Percentiles rank a stretch among this genome's conserved stretches.
Evolutionary conservation across 306 rosid genomes (phyloP).

Genomic region (Crotalaria pallida): DNA sequence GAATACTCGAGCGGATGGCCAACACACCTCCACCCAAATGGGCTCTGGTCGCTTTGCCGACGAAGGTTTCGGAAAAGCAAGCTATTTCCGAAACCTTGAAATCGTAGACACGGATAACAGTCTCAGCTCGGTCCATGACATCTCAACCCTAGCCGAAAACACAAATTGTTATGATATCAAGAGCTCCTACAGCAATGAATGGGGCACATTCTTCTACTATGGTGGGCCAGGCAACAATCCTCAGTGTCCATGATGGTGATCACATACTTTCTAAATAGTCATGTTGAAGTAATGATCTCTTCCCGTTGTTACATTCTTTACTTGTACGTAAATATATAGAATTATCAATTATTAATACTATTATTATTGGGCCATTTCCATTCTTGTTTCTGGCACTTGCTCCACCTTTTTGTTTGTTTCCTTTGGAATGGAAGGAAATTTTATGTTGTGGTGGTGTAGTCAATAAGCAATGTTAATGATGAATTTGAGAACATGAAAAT

Average conservation of each 20-base stretch:
- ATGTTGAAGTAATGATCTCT: not conserved
- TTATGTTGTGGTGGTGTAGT: not conserved
- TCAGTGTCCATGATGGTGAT: constrained; percentile 34
- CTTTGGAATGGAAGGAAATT: constrained; percentile 10
- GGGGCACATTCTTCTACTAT: constrained; percentile 91
- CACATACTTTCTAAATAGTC: not conserved
- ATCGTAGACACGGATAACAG: constrained; percentile 81
- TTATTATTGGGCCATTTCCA: constrained; percentile 22
- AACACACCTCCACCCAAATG: constrained; percentile 91
- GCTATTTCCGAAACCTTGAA: constrained; percentile 87
- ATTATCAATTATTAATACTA: too few relatives aligned
- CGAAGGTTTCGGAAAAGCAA: constrained; percentile 87
- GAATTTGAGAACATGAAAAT: not conserved
- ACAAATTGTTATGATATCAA: constrained; percentile 70
- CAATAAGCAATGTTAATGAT: not conserved
- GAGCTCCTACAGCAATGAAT: constrained; percentile 55
- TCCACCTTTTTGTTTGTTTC: constrained; percentile 18
- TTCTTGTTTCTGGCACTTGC: constrained; percentile 28
- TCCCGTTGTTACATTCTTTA: constrained; percentile 26
- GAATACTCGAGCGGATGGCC: constrained; percentile 53
- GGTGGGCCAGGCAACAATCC: constrained; percentile 86
- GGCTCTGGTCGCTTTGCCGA: constrained; percentile 77
- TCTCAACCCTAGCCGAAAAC: constrained; percentile 72
- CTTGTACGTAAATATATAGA: constrained; percentile 30
- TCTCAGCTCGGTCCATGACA: constrained; percentile 48